A percentile compares a stretch with the other conserved stretches of the same genome.
Evolutionary conservation across 306 rosid genomes (phyloP).

Genomic region (Sindora glabra): DNA sequence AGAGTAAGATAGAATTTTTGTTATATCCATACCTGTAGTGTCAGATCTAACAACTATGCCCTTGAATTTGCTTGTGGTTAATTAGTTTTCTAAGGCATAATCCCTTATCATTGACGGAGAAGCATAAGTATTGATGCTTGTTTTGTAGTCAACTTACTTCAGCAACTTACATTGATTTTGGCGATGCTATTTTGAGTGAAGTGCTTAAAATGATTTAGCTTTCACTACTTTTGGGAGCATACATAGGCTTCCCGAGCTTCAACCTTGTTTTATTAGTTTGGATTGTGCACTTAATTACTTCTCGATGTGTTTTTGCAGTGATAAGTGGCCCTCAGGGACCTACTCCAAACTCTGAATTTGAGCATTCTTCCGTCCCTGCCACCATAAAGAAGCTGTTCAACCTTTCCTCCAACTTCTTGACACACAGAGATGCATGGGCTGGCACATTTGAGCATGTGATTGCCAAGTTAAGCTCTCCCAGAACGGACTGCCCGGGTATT

Average conservation of each 20-base stretch:
- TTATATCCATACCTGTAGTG: too few species aligned
- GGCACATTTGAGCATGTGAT: slow-evolving; percentile 85
- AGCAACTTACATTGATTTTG: slow-evolving; percentile 3
- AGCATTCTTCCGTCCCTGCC: slow-evolving; percentile 98
- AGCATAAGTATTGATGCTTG: slow-evolving; percentile 4
- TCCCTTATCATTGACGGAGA: slow-evolving; percentile 11
- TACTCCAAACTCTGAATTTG: slow-evolving; percentile 74
- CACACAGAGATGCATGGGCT: slow-evolving; percentile 99
- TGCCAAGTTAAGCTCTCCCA: slow-evolving; percentile 59
- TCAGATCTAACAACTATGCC: too few species aligned
- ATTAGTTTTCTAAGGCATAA: neutral
- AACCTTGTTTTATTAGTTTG: slow-evolving; percentile 1
- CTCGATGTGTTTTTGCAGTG: slow-evolving; percentile 42
- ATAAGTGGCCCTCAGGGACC: slow-evolving; percentile 73
- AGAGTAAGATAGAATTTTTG: too few species aligned
- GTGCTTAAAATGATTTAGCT: slow-evolving; percentile 4
- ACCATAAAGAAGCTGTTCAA: slow-evolving; percentile 95
- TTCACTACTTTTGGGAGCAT: slow-evolving; percentile 3
- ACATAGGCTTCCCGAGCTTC: slow-evolving; percentile 14
- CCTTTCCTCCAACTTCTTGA: slow-evolving; percentile 80
- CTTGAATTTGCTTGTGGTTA: slow-evolving; percentile 10
- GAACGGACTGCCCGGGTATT: slow-evolving; percentile 94
- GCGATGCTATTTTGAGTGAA: neutral
- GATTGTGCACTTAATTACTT: slow-evolving; percentile 9
- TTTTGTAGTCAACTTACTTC: slow-evolving; percentile 7